Base-by-base conservation (phyloP, 495 filamentous ascomycete genomes). In the Coniosporium apollinis region DNA sequence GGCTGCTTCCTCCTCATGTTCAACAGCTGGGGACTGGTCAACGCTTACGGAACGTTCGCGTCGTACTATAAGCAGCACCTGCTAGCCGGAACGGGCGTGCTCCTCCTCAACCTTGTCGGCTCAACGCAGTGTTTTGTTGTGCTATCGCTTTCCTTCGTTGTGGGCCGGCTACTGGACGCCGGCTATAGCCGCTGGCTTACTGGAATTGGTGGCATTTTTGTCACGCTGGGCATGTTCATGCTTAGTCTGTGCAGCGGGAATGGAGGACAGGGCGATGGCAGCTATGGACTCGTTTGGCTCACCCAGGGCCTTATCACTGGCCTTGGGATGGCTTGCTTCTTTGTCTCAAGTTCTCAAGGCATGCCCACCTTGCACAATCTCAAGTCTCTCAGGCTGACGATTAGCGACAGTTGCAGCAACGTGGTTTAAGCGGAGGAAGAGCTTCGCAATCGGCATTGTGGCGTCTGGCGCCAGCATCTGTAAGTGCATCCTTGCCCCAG, bases 1-100 rank as follows among this genome's bases (percentile, higher is more conserved):
- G 54, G 48, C 3, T 58, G 61, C 17, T 63, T 60, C 38, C 51
- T 55, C 34, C 52, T 57, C 7, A 64, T 64, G 61, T 60, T 55
- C 39, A 59, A 61, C 28, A 54, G 52, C 36, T 64, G 61, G 60
- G 49, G 51, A 17, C 28, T 52, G 5, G 54, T 61, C 17, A 58
- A 60, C 30, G 50, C 52, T 11, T 64, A 52, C 30, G 61, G 61
- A 22, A 59, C 57, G 5, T 62, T 58, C 31, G 42, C 54, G 8
- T 54, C 53, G 4, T 58, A 48, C 38, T 63, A 65, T 28, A 41
- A 49, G 22, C 49, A 55, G 7, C 36, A 52, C 28, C 42, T 62
- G 5, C 37, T 62, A 11, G 43, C 43, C 1, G 36, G 30, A 6
- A 21, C 33, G 11, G 44, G 50, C 30, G 40, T 54, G 18, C 32